A percentile compares a stretch with the other conserved stretches of the same genome.
phyloP scores from a whole-genome alignment of 495 filamentous ascomycete species.

The Margaritispora aquatica region DNA sequence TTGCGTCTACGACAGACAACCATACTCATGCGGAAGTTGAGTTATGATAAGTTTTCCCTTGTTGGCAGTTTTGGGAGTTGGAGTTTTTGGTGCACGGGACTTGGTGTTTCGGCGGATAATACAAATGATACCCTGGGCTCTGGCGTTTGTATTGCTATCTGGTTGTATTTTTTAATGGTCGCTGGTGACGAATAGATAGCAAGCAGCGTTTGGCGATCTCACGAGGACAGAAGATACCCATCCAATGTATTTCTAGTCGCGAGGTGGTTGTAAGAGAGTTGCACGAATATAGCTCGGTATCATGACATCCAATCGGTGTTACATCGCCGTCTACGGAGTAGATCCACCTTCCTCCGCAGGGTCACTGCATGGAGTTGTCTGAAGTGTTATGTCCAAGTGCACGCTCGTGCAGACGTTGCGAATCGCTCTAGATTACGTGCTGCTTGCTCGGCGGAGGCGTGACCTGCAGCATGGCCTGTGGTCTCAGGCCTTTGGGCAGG shows the following conservation, averaged over 20 bases:
- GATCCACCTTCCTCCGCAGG: not conserved
- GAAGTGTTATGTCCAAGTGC: not conserved
- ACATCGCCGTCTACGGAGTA: not conserved
- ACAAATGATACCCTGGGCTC: slow-evolving; percentile 9
- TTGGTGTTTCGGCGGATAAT: not conserved
- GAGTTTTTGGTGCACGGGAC: not conserved
- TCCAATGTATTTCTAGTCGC: no score
- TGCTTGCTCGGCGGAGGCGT: not conserved
- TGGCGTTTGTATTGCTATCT: not conserved
- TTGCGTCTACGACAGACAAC: slow-evolving; percentile 41
- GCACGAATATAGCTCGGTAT: no score
- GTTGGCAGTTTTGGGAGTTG: not conserved
- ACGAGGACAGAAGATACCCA: no score
- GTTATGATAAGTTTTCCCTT: slow-evolving; percentile 27
- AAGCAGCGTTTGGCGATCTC: no score
- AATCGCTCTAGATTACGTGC: slow-evolving; percentile 11
- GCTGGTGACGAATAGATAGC: not conserved
- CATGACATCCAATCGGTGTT: not conserved
- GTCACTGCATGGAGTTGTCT: not conserved
- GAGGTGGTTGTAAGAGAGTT: no score
- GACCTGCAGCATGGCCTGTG: slow-evolving; percentile 1
- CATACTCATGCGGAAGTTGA: slow-evolving; percentile 45
- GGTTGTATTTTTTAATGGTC: not conserved
- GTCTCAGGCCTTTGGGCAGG: not conserved
- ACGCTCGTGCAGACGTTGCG: not conserved